Base-by-base conservation (phyloP, 352 stramenopile species). In the Globisporangium nodosum region DNA sequence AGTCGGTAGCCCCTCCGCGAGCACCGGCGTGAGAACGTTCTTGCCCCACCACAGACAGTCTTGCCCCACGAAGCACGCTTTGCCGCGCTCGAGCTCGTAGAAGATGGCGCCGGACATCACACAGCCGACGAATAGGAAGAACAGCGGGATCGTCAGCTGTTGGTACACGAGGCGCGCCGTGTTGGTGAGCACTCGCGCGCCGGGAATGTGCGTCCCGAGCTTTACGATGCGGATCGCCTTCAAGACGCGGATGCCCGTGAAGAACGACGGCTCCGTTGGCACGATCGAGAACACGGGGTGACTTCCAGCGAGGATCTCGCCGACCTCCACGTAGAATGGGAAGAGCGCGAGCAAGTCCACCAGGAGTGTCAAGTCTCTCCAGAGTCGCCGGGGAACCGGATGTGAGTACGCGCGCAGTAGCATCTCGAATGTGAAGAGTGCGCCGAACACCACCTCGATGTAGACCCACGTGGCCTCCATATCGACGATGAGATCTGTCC, bases 381-480 rank as follows among this genome's bases (percentile, higher is more conserved):
- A 71, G 7, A 80, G 49, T 46, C 65, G 57, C 5, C 51, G 58
- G n/a, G 57, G 60, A 2, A 65, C 39, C 8, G 71, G 71, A 8
- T 80, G 69, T 0, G 62, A 51, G 21, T 65, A 70, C 16, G 68
- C 49, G 7, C 69, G 71, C 12, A 84, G 31, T 0, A 63, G 37
- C 21, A 76, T 45, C 53, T 86, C 76, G 15, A 66, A 1, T 0
- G 74, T 81, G 60, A 86, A 86, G 35, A 66, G 54, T 11, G 69
- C 58, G 1, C 69, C 70, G 49, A 86, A 78, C 7, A 68, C 16
- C 15, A 69, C 68, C 52, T 86, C 76, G 6, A 80, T 56, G 62
- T 81, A 83, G 40, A 85, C 52, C 75, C 73, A 85, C 7, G 68
- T 54, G 13, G 66, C 62, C 52, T 79, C 72, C 70, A 87, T 84